Conservation (phyloP, 2,329 filamentous ascomycete species). For the Pseudocercospora musae region DNA sequence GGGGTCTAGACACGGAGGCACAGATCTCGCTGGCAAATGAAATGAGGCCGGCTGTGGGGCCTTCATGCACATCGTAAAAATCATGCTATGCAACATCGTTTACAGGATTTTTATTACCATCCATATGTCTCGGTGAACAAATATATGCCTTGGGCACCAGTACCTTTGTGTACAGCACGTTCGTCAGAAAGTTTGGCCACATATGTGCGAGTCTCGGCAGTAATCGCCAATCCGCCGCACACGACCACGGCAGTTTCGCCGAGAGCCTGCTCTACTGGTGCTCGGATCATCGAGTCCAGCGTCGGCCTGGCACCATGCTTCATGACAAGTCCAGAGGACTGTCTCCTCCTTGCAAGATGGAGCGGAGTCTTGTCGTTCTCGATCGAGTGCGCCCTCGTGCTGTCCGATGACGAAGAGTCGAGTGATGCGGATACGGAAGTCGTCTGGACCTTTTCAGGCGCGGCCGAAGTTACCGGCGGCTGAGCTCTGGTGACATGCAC, state of each 20-base stretch:
- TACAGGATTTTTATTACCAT: constrained; percentile 33
- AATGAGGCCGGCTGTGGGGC: background rate
- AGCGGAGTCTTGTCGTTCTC: constrained; percentile 23
- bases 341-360: background rate
- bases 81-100: background rate
- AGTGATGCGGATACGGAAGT: constrained; percentile 26
- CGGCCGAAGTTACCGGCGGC: constrained; percentile 7
- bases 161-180: constrained; percentile 64
- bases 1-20: background rate
- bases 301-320: constrained; percentile 51
- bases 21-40: background rate
- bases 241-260: constrained; percentile 63
- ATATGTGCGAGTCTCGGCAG: constrained; percentile 53
- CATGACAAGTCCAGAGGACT: constrained; percentile 27
- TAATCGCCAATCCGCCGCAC: constrained; percentile 57
- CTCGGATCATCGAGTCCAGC: constrained; percentile 51
- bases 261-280: constrained; percentile 55
- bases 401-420: constrained; percentile 18
- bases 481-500: constrained; percentile 50
- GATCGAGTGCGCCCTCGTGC: constrained; percentile 36
- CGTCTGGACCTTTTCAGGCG: constrained; percentile 29
- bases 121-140: constrained; percentile 59
- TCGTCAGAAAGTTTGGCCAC: constrained; percentile 61
- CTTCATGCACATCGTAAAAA: background rate
- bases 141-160: constrained; percentile 62